A percentile compares a stretch with the other conserved stretches of the same genome.
Evolutionary conservation across 768 basidiomycete species (phyloP).

Genomic region (Xerocomellus dryophilus): DNA sequence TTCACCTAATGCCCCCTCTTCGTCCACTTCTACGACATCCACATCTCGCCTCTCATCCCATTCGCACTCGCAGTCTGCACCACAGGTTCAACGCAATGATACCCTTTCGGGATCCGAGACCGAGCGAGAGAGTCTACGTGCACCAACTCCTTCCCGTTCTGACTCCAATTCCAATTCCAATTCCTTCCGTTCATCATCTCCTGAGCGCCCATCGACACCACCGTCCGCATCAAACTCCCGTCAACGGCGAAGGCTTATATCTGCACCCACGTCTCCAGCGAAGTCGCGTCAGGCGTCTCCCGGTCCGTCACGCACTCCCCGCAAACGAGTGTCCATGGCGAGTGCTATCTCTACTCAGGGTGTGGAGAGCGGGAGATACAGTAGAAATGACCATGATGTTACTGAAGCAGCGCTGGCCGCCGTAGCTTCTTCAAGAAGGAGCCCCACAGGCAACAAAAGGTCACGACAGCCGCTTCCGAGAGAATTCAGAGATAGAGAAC

Average conservation of each 20-base stretch:
- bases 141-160: slow-evolving; percentile 30
- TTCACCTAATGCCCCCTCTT: slow-evolving; percentile 34
- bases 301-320: slow-evolving; percentile 40
- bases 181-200: slow-evolving; percentile 38
- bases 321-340: slow-evolving; percentile 42
- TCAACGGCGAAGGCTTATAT: slow-evolving; percentile 43
- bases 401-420: slow-evolving; percentile 59
- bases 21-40: slow-evolving; percentile 36
- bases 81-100: slow-evolving; percentile 30
- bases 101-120: slow-evolving; percentile 77
- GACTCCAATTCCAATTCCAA: slow-evolving; percentile 30
- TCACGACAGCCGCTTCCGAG: slow-evolving; percentile 48
- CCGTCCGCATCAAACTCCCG: slow-evolving; percentile 25
- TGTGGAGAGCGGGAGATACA: slow-evolving; percentile 22
- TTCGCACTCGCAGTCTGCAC: slow-evolving; percentile 29
- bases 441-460: slow-evolving; percentile 44
- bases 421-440: slow-evolving; percentile 54
- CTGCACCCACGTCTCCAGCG: slow-evolving; percentile 47
- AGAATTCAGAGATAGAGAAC: slow-evolving; percentile 43
- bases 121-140: slow-evolving; percentile 59
- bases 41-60: slow-evolving; percentile 37
- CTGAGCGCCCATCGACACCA: slow-evolving; percentile 38
- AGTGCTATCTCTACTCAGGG: slow-evolving; percentile 30
- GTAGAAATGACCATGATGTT: slow-evolving; percentile 36
- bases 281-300: slow-evolving; percentile 39